A percentile compares a stretch with the other conserved stretches of the same genome.
These are phyloP conservation scores for Saccharomycopsis babjevae DNA, from an alignment of 805 yeast genomes.

Conservation along the genomic window DNA sequence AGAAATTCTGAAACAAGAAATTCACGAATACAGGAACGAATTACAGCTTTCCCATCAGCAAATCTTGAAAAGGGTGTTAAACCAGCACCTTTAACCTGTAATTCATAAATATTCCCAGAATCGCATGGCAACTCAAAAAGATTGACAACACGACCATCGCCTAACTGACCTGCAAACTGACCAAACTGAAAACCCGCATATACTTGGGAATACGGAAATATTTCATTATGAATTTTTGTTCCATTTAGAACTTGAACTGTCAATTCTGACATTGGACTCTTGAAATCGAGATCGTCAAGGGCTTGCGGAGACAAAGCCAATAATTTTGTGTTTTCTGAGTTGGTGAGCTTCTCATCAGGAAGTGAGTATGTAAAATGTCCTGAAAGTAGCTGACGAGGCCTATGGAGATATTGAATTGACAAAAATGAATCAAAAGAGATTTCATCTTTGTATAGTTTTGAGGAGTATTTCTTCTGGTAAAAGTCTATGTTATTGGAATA, in stretches of 20 bases:
- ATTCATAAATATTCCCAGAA: conserved; percentile 33
- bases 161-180: conserved; percentile 91
- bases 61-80: conserved; percentile 85
- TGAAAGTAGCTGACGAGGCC: conserved; percentile 40
- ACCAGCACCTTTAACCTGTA: conserved; percentile 91
- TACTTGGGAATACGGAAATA: conserved; percentile 79
- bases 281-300: conserved; percentile 49
- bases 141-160: conserved; percentile 87
- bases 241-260: conserved; percentile 57
- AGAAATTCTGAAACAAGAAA: conserved; percentile 77
- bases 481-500: conserved; percentile 1
- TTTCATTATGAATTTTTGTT: conserved; percentile 29
- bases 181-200: conserved; percentile 98
- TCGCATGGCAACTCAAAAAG: conserved; percentile 50
- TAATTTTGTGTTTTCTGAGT: conserved; percentile 25
- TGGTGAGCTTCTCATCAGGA: conserved; percentile 53
- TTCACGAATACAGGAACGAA: conserved; percentile 82
- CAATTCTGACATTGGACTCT: conserved; percentile 57
- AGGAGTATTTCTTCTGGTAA: conserved; percentile 1
- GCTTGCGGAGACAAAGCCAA: conserved; percentile 53
- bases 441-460: conserved; percentile 6
- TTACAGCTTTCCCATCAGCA: conserved; percentile 94
- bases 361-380: conserved; percentile 68
- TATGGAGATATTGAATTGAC: conserved; percentile 31
- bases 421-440: conserved; percentile 2